These are phyloP conservation scores for Fonsecaea erecta DNA, from an alignment of 2,329 filamentous ascomycete genomes.

Conservation along the genomic window DNA sequence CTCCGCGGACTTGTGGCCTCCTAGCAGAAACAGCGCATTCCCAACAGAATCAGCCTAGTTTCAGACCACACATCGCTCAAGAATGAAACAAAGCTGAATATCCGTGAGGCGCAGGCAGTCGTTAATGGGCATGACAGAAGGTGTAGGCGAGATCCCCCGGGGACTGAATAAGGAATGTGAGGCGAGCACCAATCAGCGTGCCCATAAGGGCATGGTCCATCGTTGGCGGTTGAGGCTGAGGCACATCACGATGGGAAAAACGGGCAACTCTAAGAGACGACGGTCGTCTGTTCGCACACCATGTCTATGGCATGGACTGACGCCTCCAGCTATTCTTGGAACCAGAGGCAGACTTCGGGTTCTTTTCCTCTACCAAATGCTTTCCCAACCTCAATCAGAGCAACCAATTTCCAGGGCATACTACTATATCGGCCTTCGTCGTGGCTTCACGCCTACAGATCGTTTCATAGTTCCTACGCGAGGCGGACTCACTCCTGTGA, in stretches of 20 bases:
- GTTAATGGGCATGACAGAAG: constrained; percentile 3
- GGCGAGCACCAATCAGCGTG: background rate
- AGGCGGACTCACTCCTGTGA: background rate
- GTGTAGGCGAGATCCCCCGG: background rate
- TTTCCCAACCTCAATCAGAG: background rate
- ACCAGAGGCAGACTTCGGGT: background rate
- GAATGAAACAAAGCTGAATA: constrained; percentile 7
- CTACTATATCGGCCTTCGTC: background rate
- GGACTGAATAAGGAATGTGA: background rate
- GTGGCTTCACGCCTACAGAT: background rate
- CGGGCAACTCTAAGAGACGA: constrained; percentile 1
- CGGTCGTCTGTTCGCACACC: background rate
- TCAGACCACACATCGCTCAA: constrained; percentile 1
- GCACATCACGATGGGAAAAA: background rate
- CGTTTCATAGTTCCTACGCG: background rate
- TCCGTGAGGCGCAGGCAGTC: background rate
- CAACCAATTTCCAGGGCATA: background rate
- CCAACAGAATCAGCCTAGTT: constrained; percentile 7
- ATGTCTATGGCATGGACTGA: background rate
- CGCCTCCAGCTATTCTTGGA: constrained; percentile 1
- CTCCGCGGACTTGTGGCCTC: constrained; percentile 10
- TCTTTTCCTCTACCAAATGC: background rate
- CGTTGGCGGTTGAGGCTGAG: constrained; percentile 16
- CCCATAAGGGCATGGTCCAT: background rate
- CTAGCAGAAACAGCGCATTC: constrained; percentile 24